A percentile compares a stretch with the other conserved stretches of the same genome.
Evolutionary conservation across 805 yeast species (phyloP).

Genomic region (Candida adriatica): DNA sequence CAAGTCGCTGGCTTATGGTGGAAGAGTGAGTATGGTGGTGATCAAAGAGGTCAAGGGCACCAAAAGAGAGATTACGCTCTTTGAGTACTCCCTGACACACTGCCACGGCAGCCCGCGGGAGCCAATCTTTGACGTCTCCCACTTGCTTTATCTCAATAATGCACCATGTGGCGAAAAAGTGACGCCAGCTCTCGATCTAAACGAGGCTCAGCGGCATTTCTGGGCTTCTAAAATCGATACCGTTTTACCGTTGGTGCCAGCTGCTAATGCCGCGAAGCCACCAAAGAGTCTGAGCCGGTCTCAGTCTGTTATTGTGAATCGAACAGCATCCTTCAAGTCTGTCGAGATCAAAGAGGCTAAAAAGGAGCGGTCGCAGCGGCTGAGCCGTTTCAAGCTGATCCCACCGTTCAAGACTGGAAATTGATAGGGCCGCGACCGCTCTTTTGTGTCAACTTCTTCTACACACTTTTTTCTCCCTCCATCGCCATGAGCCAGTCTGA

Average conservation of each 20-base stretch:
- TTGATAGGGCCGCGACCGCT: too few relatives aligned
- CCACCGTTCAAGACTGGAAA: slow-evolving; percentile 6
- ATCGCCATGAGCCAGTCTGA: too few relatives aligned
- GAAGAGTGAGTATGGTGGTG: slow-evolving; percentile 36
- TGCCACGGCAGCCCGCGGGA: slow-evolving; percentile 22
- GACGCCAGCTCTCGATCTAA: slow-evolving; percentile 30
- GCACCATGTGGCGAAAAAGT: slow-evolving; percentile 35
- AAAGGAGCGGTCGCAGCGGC: too few relatives aligned
- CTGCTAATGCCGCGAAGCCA: too few relatives aligned
- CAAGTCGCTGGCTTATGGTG: slow-evolving; percentile 40
- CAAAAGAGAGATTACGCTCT: slow-evolving; percentile 24
- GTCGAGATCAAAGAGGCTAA: too few relatives aligned
- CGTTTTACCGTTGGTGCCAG: too few relatives aligned
- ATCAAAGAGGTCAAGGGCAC: slow-evolving; percentile 22
- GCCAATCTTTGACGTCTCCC: slow-evolving; percentile 44
- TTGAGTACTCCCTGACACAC: slow-evolving; percentile 51
- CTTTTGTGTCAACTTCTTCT: too few relatives aligned
- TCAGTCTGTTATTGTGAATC: too few relatives aligned
- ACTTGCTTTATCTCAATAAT: slow-evolving; percentile 52
- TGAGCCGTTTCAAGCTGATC: slow-evolving; percentile 9
- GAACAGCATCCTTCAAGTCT: too few relatives aligned
- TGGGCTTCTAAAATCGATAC: slow-evolving; percentile 39
- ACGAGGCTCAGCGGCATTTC: slow-evolving; percentile 42
- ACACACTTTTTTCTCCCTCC: background rate
- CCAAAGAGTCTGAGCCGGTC: too few relatives aligned